Evolutionary conservation across 2,329 filamentous ascomycete species (phyloP).

Genomic region (Neonectria hederae): DNA sequence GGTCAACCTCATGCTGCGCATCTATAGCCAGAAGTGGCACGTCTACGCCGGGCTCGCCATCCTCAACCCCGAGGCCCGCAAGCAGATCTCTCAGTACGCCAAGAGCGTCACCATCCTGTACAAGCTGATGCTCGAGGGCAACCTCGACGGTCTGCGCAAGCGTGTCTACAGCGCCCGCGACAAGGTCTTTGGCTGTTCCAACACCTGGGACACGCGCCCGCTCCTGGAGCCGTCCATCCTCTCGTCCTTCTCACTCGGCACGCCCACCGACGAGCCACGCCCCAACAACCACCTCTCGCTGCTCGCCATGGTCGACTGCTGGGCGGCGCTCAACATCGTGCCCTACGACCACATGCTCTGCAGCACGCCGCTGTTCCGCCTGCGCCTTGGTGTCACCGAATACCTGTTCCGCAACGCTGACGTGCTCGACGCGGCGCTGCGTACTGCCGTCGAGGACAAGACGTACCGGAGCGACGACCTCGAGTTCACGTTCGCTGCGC

Average conservation of each 20-base stretch:
- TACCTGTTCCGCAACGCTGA: conserved; percentile 87
- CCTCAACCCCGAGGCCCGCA: conserved; percentile 89
- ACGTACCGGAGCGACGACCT: conserved; percentile 95
- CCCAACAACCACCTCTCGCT: conserved; percentile 95
- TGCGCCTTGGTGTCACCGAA: conserved; percentile 97
- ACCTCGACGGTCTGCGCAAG: conserved; percentile 75
- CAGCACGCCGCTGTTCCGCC: conserved; percentile 94
- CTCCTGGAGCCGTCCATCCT: conserved; percentile 85
- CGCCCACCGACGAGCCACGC: conserved; percentile 68
- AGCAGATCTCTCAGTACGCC: conserved; percentile 95
- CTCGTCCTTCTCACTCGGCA: conserved; percentile 86
- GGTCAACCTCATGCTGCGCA: conserved; percentile 96
- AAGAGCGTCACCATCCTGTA: conserved; percentile 91
- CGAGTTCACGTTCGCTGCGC: conserved; percentile 96
- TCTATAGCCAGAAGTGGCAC: conserved; percentile 99
- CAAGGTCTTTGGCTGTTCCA: conserved; percentile 79
- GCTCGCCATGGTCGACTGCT: conserved; percentile 97
- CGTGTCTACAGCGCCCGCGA: conserved; percentile 74
- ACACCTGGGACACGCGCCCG: conserved; percentile 68
- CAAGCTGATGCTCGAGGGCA: conserved; percentile 94
- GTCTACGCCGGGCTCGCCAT: conserved; percentile 98
- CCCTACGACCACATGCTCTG: conserved; percentile 99
- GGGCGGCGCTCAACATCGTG: conserved; percentile 91
- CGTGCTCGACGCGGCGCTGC: conserved; percentile 84
- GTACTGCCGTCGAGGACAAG: conserved; percentile 87